Conservation (phyloP, 306 rosid species). For the Chamaecrista fasciculata region DNA sequence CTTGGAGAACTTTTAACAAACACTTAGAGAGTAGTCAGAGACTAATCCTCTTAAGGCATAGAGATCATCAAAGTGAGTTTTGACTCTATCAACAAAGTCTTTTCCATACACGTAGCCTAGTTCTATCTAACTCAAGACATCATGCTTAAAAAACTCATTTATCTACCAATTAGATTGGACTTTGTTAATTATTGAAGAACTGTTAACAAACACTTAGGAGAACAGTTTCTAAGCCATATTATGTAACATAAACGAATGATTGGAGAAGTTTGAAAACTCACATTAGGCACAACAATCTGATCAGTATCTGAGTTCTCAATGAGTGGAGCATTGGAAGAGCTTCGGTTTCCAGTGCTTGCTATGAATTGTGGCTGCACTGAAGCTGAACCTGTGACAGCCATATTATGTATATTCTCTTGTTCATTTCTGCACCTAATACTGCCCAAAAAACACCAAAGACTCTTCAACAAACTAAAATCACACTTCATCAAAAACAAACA, state of each 20-base stretch:
- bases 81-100: too few relatives aligned
- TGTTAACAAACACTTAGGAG: neutral
- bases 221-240: neutral
- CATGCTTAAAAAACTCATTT: too few relatives aligned
- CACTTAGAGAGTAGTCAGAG: too few relatives aligned
- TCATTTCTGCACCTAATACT: constrained; percentile 24
- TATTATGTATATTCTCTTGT: constrained; percentile 27
- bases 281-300: constrained; percentile 88
- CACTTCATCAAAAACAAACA: too few relatives aligned
- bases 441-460: neutral
- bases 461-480: constrained; percentile 1
- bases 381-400: constrained; percentile 53
- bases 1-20: too few relatives aligned
- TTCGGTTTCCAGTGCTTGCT: constrained; percentile 68
- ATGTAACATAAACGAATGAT: neutral
- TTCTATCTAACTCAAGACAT: too few relatives aligned
- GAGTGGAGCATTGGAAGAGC: constrained; percentile 63
- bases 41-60: too few relatives aligned
- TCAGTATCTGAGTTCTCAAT: constrained; percentile 62
- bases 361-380: constrained; percentile 80
- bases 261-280: constrained; percentile 38
- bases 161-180: too few relatives aligned
- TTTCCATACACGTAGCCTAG: too few relatives aligned
- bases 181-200: too few relatives aligned
- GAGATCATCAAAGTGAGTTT: too few relatives aligned